Evolutionary conservation across 371 early-diverging fungal species (phyloP).

Genomic region (Haplosporangium sp.): DNA sequence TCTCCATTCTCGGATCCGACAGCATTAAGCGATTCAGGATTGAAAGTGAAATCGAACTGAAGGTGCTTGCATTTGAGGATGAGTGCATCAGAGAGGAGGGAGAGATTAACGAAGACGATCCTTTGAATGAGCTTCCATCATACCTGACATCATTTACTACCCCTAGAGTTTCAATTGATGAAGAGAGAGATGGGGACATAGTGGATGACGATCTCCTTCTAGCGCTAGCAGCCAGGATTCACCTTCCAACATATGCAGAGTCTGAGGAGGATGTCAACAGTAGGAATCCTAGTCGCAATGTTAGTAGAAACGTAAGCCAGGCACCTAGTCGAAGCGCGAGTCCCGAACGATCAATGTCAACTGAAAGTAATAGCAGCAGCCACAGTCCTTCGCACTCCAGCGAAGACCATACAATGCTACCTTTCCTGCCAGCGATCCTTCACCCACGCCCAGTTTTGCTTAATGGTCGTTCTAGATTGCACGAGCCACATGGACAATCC

Average conservation of each 20-base stretch:
- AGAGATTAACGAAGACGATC: constrained; percentile 8
- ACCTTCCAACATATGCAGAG: constrained; percentile 49
- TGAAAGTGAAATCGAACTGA: constrained; percentile 42
- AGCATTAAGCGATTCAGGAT: constrained; percentile 28
- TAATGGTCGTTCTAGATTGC: neutral
- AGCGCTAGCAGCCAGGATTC: constrained; percentile 26
- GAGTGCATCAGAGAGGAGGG: constrained; percentile 2
- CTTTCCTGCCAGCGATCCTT: neutral
- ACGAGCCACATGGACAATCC: neutral
- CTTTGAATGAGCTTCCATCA: constrained; percentile 29
- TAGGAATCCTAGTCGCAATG: constrained; percentile 21
- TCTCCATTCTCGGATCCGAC: constrained; percentile 35
- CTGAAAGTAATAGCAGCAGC: neutral
- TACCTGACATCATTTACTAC: constrained; percentile 48
- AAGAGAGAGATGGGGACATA: constrained; percentile 28
- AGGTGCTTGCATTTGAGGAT: constrained; percentile 45
- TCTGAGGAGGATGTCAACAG: constrained; percentile 44
- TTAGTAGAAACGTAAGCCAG: constrained; percentile 17
- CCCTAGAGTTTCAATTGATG: constrained; percentile 35
- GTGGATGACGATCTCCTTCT: constrained; percentile 35
- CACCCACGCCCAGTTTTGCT: constrained; percentile 3
- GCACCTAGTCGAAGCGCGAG: constrained; percentile 28
- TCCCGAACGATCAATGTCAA: constrained; percentile 16
- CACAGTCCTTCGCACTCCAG: neutral
- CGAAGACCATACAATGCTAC: neutral